Evolutionary conservation across 306 rosid species (phyloP), one percentile per base, ranked within the genome.

Genomic region (Quercus engelmannii): DNA sequence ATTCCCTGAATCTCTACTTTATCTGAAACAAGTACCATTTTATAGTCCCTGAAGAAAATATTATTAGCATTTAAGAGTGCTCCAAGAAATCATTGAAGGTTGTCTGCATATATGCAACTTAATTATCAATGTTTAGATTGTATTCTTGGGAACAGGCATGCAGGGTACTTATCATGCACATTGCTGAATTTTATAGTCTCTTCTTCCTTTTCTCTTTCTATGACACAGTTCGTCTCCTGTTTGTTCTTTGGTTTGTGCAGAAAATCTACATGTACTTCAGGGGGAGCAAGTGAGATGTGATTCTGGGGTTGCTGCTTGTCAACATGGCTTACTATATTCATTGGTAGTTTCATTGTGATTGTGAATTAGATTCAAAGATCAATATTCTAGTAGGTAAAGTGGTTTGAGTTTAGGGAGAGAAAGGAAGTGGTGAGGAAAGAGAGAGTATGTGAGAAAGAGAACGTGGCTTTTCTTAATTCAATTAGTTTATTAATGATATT

Each of bases 231-330:
- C 69, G 62, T 73, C 76, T 49, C 54, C 46, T n/a, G 54, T 46
- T 54, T 74, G 57, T 71, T 71, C 15, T 43, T 75, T 72, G 79
- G 72, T 54, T 78, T 79, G 13, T 89, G 90, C 99, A 96, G 99
- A 96, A 91, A 96, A 76, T 88, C 71, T 96, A 96, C 90, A 41
- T 90, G 90, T 93, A 86, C 79, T 96, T 96, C 91, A 89, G 99
- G 84, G 97, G 98, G 77, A 38, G 89, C 71, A 91, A 89, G 89
- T 96, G 93, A 95, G 86, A 46, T 43, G 43, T n/a, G 77, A 52
- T 74, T 28, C 56, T 43, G 57, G 49, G 81, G 76, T 79, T 71
- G 82, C 77, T 76, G 74, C 84, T 25, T 77, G 46, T 59, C 61
- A 74, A 38, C 31, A 76, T 56, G 86, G 82, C 89, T 65, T 68